Evolutionary conservation across 305 asterid species (phyloP), one percentile per base, ranked within the genome.

Genomic region (Solanum hybrid): DNA sequence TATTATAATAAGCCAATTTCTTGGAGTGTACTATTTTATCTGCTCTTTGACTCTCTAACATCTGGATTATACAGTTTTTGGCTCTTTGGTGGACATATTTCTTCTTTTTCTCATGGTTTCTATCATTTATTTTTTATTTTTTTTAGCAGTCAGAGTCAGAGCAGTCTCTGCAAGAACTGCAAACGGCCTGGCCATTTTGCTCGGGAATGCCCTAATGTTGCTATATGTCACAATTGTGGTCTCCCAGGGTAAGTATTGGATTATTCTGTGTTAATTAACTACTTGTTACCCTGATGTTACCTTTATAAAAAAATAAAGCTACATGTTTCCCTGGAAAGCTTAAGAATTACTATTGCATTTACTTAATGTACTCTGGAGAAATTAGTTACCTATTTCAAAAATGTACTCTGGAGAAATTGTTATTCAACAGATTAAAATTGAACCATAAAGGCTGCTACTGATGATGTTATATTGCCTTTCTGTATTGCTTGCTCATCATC

Each of bases 111-210:
- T 64, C 74, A 34, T 85, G 74, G 67, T 81, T 73, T 81, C n/a
- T 31, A 20, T 33, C 14, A 57, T 29, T 89, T 81, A 35, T 86
- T 64, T 51, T n/a, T 40, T 84, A 3, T 92, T 26, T 89, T 90
- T 11, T 90, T 92, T 89, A 90, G 94, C 99, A 96, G 99, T 89
- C 96, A 94, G 98, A 95, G 99, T 89, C 96, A 95, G 91, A 96
- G 85, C 92, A 90, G 92, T 89, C 92, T 97, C 93, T 97, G 99
- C 95, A 97, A 97, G 93, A 97, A 97, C 93, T 97, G 99, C 95
- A 97, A 95, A 90, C 92, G 98, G 92, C 99, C 99, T 39, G 99
- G 99, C 88, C 99, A 97, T 92, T 97, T 93, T 94, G 99, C 99
- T 28, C 93, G 99, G 93, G 99, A 96, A 88, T 96, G 99, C 94